These are phyloP conservation scores for Forsythia viridissima DNA, from an alignment of 257 asterid genomes.

Conservation along the genomic window DNA sequence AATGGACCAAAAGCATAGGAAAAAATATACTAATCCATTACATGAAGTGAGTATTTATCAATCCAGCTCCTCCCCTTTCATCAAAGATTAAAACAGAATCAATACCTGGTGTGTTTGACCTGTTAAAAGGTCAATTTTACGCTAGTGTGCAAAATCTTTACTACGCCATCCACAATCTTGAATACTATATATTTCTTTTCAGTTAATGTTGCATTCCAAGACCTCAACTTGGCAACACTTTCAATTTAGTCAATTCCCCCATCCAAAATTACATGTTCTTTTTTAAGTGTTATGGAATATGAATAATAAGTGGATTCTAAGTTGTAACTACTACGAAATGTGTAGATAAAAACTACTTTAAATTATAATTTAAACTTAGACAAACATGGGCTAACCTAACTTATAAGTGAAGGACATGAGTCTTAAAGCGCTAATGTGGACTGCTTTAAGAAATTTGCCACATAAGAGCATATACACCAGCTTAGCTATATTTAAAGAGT, in stretches of 20 bases:
- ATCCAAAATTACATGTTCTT: too few relatives aligned
- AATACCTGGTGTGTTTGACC: conserved; percentile 96
- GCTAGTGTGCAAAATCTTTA: conserved; percentile 80
- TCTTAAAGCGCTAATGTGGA: too few relatives aligned
- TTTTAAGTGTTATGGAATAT: too few relatives aligned
- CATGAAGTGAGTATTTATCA: neutral
- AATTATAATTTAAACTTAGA: too few relatives aligned
- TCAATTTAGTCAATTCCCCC: conserved; percentile 74
- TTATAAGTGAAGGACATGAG: too few relatives aligned
- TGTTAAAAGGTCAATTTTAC: conserved; percentile 80
- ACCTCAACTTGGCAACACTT: conserved; percentile 90
- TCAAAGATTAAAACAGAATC: neutral
- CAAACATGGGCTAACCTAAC: too few relatives aligned
- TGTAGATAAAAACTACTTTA: too few relatives aligned
- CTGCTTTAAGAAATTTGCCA: too few relatives aligned
- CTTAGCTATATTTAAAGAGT: too few relatives aligned
- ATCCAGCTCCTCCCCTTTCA: neutral
- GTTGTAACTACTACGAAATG: too few relatives aligned
- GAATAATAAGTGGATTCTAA: too few relatives aligned
- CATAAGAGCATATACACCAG: too few relatives aligned
- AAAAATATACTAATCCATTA: neutral
- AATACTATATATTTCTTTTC: conserved; percentile 47
- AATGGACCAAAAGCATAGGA: neutral
- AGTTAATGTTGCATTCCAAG: conserved; percentile 59
- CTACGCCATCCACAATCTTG: conserved; percentile 80